A percentile compares a stretch with the other conserved stretches of the same genome.
Evolutionary conservation across 2,329 filamentous ascomycete genomes (phyloP).

Genomic region (Fusarium begoniae): DNA sequence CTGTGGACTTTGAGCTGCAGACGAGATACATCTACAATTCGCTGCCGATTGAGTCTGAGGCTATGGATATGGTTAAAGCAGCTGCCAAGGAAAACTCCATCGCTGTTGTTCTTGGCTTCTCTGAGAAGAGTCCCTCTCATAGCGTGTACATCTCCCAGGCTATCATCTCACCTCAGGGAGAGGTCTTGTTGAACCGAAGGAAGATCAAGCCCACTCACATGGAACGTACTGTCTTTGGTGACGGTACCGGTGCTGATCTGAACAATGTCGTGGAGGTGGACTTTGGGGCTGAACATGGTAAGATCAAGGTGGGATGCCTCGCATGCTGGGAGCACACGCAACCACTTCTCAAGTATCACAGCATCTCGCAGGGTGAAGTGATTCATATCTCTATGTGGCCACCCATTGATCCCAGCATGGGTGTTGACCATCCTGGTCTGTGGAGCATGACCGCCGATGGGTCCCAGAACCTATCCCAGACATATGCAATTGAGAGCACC

Average conservation of each 20-base stretch:
- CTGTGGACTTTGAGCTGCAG: constrained; percentile 37
- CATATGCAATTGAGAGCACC: constrained; percentile 65
- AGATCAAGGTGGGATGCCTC: constrained; percentile 53
- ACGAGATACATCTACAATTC: constrained; percentile 53
- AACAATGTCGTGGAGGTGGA: constrained; percentile 51
- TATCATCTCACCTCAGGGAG: constrained; percentile 53
- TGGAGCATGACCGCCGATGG: constrained; percentile 48
- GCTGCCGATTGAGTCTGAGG: constrained; percentile 50
- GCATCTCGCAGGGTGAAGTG: constrained; percentile 53
- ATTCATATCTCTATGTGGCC: constrained; percentile 63
- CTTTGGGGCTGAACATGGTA: constrained; percentile 45
- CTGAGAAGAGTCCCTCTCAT: constrained; percentile 49
- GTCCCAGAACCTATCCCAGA: constrained; percentile 57
- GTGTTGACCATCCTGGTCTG: constrained; percentile 35
- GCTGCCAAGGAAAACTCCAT: constrained; percentile 50
- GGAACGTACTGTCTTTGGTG: constrained; percentile 61
- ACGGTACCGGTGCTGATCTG: constrained; percentile 52
- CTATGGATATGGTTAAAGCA: constrained; percentile 50
- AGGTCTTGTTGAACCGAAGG: constrained; percentile 51
- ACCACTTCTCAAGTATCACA: constrained; percentile 59
- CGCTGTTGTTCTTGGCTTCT: constrained; percentile 56
- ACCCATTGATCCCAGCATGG: constrained; percentile 32
- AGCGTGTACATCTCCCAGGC: constrained; percentile 57
- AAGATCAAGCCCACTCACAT: constrained; percentile 65
- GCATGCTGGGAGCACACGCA: constrained; percentile 63